phyloP scores from a whole-genome alignment of 441 rosid genomes.

The Croton laevigatus region DNA sequence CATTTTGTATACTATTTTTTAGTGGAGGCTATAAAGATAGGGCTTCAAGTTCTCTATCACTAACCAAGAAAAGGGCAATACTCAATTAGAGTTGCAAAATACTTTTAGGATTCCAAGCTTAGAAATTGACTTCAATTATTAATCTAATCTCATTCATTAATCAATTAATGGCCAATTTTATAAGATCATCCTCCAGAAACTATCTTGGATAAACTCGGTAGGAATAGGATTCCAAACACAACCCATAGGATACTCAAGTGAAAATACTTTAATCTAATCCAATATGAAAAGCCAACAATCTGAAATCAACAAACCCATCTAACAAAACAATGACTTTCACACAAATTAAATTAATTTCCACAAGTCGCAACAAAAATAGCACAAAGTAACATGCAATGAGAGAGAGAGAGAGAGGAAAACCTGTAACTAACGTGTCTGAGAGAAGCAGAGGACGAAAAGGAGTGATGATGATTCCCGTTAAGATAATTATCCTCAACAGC shows the following conservation, averaged over 20 bases:
- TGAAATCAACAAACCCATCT: neutral
- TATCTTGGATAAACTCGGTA: neutral
- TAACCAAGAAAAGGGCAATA: neutral
- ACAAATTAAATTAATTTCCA: neutral
- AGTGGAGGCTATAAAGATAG: neutral
- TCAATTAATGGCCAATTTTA: neutral
- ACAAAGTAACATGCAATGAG: neutral
- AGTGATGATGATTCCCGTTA: constrained; percentile 31
- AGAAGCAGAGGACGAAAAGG: constrained; percentile 42
- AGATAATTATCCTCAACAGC: constrained; percentile 21
- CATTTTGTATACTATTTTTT: neutral
- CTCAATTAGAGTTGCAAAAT: neutral
- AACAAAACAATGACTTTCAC: neutral
- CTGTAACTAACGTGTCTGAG: constrained; percentile 61
- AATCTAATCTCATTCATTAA: neutral
- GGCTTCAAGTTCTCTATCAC: constrained; percentile 7
- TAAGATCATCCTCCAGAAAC: too few species aligned
- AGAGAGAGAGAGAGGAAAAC: constrained; percentile 22
- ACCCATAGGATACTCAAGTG: too few species aligned
- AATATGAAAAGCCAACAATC: neutral
- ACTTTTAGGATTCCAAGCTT: neutral
- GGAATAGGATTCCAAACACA: too few species aligned
- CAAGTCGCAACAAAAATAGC: neutral
- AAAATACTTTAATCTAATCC: neutral
- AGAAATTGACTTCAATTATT: neutral